Evolutionary conservation across 2,329 filamentous ascomycete genomes (phyloP), one percentile per base, ranked within the genome.

Genomic region (Calonectria henricotiae): DNA sequence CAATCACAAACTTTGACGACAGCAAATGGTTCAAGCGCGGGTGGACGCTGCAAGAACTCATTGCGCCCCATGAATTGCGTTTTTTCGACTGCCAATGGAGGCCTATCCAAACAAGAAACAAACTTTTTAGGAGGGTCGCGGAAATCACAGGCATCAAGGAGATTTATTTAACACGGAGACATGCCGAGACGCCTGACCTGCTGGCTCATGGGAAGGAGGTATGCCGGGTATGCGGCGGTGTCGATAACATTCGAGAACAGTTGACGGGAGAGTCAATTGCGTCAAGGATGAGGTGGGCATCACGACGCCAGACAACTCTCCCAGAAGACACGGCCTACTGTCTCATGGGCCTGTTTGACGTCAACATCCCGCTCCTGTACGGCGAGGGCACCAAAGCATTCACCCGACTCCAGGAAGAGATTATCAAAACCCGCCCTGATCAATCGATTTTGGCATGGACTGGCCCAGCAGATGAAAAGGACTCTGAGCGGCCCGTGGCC

Each of bases 351-450:
- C 44, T 70, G 15, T 70, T 70, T 11, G 61, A 67, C 30, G 60
- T 70, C 20, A 67, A 67, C 39, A 63, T 70, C 64, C 65, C 68
- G 0, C n/a, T 70, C 23, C 49, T 70, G 6, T 70, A 70, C 8
- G 68, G 68, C 8, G 68, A 70, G 51, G 61, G 64, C 12, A 25
- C 43, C 11, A 47, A 54, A 2, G 68, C 68, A 11, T 70, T 70
- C 23, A 35, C 37, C 11, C 49, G 64, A 13, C 39, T 70, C 1
- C 68, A 70, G 64, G 27, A 51, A n/a, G 64, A 63, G 58, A 67
- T 65, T 58, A 46, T 67, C 2, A 54, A 25, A 43, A 47, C 27
- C 25, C 62, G 15, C 27, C 17, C 47, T 27, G 30, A 70, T 43
- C 43, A 49, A n/a, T 39, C 61, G n/a, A 49, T 63, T 37, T 25